phyloP scores from a whole-genome alignment of 106 monocot species.

The Chionographis japonica region DNA sequence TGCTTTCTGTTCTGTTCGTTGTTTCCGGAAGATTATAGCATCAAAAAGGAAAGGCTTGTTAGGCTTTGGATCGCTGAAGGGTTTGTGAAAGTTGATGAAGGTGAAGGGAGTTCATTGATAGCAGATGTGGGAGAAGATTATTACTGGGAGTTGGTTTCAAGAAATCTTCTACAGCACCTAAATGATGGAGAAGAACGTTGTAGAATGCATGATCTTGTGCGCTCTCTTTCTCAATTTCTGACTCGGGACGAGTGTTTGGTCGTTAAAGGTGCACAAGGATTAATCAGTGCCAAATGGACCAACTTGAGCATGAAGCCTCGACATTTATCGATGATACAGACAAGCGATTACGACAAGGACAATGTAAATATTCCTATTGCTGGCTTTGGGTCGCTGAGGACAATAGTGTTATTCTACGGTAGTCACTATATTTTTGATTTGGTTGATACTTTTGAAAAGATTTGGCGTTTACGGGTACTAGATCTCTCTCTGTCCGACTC shows the following conservation, averaged over 20 bases:
- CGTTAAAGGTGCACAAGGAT: neutral
- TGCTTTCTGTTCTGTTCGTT: constrained; percentile 52
- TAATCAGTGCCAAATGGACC: neutral
- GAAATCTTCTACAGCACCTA: constrained; percentile 30
- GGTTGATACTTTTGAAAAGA: constrained; percentile 6
- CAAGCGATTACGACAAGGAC: neutral
- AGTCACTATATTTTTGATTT: neutral
- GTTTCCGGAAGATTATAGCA: constrained; percentile 24
- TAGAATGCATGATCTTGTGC: constrained; percentile 36
- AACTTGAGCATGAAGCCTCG: constrained; percentile 7
- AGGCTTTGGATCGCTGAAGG: constrained; percentile 53
- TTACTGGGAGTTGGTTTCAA: constrained; percentile 30
- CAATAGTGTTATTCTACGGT: constrained; percentile 28
- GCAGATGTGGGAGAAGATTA: constrained; percentile 41
- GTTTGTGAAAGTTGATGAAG: constrained; percentile 11
- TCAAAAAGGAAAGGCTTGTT: constrained; percentile 5
- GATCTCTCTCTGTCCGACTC: constrained; percentile 17
- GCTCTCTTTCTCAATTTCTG: constrained; percentile 23
- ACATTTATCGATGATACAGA: constrained; percentile 10
- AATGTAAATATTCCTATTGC: constrained; percentile 2
- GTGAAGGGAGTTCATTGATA: neutral
- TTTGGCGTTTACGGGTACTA: constrained; percentile 16
- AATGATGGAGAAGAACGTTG: constrained; percentile 1
- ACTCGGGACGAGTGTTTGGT: constrained; percentile 19
- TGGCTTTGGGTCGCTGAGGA: constrained; percentile 20